phyloP scores from a whole-genome alignment of 2,329 filamentous ascomycete genomes.

The Penicillium digitatum region DNA sequence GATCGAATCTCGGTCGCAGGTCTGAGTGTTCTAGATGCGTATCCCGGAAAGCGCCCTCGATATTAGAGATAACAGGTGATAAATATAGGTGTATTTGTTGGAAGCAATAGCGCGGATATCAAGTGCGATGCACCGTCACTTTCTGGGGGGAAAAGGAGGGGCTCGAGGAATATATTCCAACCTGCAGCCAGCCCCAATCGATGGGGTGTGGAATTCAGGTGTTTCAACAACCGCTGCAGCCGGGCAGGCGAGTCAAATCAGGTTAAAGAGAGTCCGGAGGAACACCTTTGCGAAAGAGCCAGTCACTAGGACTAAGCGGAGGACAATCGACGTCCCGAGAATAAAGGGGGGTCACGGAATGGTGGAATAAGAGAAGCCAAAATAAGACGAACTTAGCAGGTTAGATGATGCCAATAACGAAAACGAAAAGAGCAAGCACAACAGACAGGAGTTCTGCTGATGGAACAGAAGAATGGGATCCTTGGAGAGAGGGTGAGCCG shows the following conservation, averaged over 20 bases:
- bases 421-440: not conserved
- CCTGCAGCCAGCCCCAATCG: constrained; percentile 21
- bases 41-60: not conserved
- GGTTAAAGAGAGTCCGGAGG: constrained; percentile 14
- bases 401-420: not conserved
- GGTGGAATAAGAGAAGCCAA: not conserved
- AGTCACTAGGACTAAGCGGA: constrained; percentile 19
- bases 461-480: constrained; percentile 2
- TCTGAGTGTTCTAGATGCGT: not conserved
- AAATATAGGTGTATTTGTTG: constrained; percentile 8
- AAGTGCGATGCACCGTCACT: constrained; percentile 16
- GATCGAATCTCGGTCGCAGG: not conserved
- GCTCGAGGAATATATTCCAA: constrained; percentile 14
- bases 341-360: constrained; percentile 7
- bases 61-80: not conserved
- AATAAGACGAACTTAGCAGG: not conserved
- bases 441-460: constrained; percentile 6
- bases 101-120: constrained; percentile 11
- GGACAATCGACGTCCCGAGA: constrained; percentile 4
- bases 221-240: constrained; percentile 30
- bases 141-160: constrained; percentile 7
- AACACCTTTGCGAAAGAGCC: constrained; percentile 12
- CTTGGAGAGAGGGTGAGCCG: constrained; percentile 21
- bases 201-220: constrained; percentile 14
- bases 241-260: constrained; percentile 27